phyloP scores from a whole-genome alignment of 768 basidiomycete genomes.

The Mrakia gelida region DNA sequence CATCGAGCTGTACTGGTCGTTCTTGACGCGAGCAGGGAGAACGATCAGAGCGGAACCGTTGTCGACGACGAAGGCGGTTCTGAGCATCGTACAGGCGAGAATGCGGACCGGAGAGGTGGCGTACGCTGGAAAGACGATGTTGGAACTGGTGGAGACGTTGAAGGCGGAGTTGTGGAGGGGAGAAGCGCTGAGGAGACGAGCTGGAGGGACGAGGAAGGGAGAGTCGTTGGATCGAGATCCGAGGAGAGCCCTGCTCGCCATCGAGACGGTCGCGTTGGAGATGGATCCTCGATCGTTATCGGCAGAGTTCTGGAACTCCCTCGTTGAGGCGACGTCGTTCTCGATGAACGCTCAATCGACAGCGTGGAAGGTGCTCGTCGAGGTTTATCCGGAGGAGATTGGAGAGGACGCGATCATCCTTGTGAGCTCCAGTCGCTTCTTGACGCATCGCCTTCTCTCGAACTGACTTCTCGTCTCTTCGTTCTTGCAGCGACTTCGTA shows the following conservation, averaged over 20 bases:
- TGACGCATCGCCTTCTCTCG: not conserved
- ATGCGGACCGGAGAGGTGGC: not conserved
- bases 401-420: not conserved
- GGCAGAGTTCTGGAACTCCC: slow-evolving; percentile 2
- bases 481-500: not conserved
- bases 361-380: not conserved
- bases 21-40: not conserved
- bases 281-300: not conserved
- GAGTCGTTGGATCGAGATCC: not conserved
- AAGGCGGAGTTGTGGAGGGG: not conserved
- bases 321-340: slow-evolving; percentile 9
- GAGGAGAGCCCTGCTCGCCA: not conserved
- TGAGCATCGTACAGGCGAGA: not conserved
- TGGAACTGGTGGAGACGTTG: not conserved
- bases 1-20: slow-evolving; percentile 5
- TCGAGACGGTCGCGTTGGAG: not conserved
- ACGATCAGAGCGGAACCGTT: not conserved
- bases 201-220: not conserved
- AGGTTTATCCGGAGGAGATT: not conserved
- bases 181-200: not conserved
- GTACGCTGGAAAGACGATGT: not conserved
- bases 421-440: not conserved
- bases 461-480: not conserved
- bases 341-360: not conserved
- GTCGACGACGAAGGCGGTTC: not conserved